Evolutionary conservation across 768 basidiomycete species (phyloP).

Genomic region (Boletus reticulatus): DNA sequence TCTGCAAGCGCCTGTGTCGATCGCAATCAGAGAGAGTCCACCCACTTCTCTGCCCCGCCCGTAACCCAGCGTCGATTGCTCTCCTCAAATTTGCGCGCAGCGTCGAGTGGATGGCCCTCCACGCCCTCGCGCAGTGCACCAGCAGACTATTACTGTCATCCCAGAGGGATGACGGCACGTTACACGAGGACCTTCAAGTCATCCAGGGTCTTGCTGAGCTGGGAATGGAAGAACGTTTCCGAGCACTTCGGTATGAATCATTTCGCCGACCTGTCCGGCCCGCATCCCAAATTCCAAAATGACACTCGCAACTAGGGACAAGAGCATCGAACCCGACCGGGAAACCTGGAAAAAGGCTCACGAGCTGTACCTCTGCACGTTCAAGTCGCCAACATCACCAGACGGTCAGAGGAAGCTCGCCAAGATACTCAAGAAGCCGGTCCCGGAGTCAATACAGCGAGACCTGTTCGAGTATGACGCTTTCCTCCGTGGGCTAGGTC

Average conservation of each 20-base stretch:
- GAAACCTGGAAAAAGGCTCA: conserved; percentile 68
- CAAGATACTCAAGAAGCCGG: conserved; percentile 48
- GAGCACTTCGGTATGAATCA: conserved; percentile 21
- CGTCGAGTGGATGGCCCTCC: conserved; percentile 66
- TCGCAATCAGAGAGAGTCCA: conserved; percentile 62
- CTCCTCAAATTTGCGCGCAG: conserved; percentile 60
- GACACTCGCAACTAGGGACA: conserved; percentile 23
- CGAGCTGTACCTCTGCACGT: conserved; percentile 55
- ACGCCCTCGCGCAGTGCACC: conserved; percentile 68
- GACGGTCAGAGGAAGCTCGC: conserved; percentile 58
- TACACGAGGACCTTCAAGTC: conserved; percentile 49
- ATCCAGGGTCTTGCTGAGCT: conserved; percentile 66
- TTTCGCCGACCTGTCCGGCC: not conserved
- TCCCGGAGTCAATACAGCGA: conserved; percentile 46
- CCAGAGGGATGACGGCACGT: conserved; percentile 40
- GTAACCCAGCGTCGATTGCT: conserved; percentile 66
- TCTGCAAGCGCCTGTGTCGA: conserved; percentile 80
- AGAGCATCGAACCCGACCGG: conserved; percentile 54
- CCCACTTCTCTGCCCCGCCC: conserved; percentile 68
- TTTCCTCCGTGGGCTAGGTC: conserved; percentile 69
- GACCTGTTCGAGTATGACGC: conserved; percentile 75
- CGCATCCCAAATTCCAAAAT: not conserved
- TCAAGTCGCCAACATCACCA: conserved; percentile 53
- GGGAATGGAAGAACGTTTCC: conserved; percentile 69
- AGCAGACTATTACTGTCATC: conserved; percentile 58